Evolutionary conservation across 768 basidiomycete species (phyloP).

Genomic region (Tephrocybe rancida): DNA sequence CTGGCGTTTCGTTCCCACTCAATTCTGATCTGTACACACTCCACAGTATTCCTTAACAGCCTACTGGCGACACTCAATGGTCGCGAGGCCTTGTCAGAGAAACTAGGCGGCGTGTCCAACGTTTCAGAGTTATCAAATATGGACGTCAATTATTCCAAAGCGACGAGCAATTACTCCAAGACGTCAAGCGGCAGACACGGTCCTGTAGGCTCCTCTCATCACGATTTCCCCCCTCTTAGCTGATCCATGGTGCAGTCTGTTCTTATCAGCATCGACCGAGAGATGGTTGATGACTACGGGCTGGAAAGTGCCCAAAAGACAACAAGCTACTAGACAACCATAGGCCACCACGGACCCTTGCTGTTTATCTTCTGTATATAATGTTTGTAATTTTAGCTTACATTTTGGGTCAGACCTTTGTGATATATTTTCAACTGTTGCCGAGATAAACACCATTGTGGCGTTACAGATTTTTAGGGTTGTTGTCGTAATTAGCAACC

Average conservation of each 20-base stretch:
- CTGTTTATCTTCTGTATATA: not conserved
- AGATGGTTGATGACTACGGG: conserved; percentile 12
- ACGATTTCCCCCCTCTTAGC: not conserved
- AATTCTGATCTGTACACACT: not conserved
- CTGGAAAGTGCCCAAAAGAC: not conserved
- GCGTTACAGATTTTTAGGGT: no score
- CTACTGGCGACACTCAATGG: conserved; percentile 33
- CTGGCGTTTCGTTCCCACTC: not conserved
- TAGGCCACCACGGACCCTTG: not conserved
- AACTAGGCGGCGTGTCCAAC: conserved; percentile 19
- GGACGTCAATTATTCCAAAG: not conserved
- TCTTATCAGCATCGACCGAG: conserved; percentile 18
- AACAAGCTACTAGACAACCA: not conserved
- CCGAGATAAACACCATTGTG: no score
- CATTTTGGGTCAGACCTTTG: no score
- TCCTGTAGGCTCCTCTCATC: not conserved
- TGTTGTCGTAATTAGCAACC: no score
- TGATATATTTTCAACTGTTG: no score
- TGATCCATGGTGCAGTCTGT: conserved; percentile 9
- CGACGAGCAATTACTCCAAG: no score
- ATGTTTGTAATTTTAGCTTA: no score
- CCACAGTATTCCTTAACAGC: conserved; percentile 33
- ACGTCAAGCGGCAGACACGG: not conserved
- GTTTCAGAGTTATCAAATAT: conserved; percentile 11
- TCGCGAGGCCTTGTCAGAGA: conserved; percentile 23